Evolutionary conservation across 2,329 filamentous ascomycete species (phyloP).

Genomic region (Geosmithia morbida): DNA sequence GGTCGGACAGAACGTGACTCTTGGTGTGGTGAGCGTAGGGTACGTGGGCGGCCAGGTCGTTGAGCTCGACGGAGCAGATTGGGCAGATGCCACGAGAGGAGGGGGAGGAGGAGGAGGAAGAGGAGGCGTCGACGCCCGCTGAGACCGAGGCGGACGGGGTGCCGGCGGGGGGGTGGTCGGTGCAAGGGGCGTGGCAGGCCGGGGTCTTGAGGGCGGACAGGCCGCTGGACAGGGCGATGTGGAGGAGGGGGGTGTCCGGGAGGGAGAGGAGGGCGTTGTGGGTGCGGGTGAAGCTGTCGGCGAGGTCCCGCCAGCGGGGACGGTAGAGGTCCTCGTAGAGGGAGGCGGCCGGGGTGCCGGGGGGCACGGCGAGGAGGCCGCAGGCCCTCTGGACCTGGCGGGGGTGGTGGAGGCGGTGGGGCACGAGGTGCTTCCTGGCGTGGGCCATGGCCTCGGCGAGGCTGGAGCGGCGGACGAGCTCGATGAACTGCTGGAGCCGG

Average conservation of each 20-base stretch:
- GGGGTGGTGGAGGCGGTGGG: slow-evolving; percentile 54
- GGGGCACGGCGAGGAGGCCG: slow-evolving; percentile 64
- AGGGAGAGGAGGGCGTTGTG: slow-evolving; percentile 79
- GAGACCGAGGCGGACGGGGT: not conserved
- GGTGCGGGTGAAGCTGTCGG: slow-evolving; percentile 67
- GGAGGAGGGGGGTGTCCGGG: slow-evolving; percentile 69
- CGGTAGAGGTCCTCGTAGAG: slow-evolving; percentile 52
- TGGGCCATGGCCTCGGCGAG: slow-evolving; percentile 66
- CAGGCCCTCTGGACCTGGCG: slow-evolving; percentile 58
- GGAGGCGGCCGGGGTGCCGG: slow-evolving; percentile 24
- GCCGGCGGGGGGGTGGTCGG: slow-evolving; percentile 3
- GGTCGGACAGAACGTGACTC: slow-evolving; percentile 79
- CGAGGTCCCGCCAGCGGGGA: slow-evolving; percentile 60
- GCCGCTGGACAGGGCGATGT: slow-evolving; percentile 81
- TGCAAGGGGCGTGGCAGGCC: slow-evolving; percentile 64
- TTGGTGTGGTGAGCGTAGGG: slow-evolving; percentile 94
- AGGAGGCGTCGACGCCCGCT: slow-evolving; percentile 4
- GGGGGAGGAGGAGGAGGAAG: slow-evolving; percentile 4
- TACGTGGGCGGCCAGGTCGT: slow-evolving; percentile 74
- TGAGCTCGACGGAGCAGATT: slow-evolving; percentile 91
- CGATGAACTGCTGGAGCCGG: slow-evolving; percentile 87
- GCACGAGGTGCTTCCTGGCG: slow-evolving; percentile 66
- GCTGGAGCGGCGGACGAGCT: slow-evolving; percentile 61
- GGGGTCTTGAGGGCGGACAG: slow-evolving; percentile 93
- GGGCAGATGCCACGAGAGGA: slow-evolving; percentile 55